Percentiles rank a stretch among this genome's conserved stretches.
Conservation (phyloP, 805 yeast genomes). For the Candida silvicultrix region DNA sequence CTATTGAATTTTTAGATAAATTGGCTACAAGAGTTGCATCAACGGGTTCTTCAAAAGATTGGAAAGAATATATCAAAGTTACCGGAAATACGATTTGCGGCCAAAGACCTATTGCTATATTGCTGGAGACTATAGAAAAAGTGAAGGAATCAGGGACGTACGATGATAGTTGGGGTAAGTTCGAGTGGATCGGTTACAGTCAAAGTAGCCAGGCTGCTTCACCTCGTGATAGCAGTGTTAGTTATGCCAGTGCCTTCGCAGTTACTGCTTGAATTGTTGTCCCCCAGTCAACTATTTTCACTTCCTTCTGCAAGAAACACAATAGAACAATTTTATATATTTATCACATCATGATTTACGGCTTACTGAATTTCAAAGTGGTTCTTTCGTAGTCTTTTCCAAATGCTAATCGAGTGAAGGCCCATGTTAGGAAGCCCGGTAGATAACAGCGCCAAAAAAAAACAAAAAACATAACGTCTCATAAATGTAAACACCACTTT, state of each 20-base stretch:
- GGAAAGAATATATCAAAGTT: conserved; percentile 57
- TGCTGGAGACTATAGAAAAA: conserved; percentile 49
- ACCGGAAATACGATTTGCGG: conserved; percentile 96
- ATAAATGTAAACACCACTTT: neutral
- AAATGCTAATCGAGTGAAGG: too few species aligned
- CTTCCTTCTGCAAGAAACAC: too few species aligned
- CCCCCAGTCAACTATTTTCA: neutral
- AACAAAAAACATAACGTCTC: neutral
- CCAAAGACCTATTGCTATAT: conserved; percentile 67
- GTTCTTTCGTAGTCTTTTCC: too few species aligned
- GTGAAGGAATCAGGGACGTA: conserved; percentile 11
- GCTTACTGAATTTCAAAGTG: too few species aligned
- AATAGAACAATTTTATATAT: too few species aligned
- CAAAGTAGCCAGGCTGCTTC: conserved; percentile 58
- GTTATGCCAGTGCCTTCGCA: conserved; percentile 76
- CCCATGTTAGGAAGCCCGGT: too few species aligned
- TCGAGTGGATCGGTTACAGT: conserved; percentile 73
- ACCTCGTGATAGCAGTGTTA: conserved; percentile 70
- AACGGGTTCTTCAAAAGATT: conserved; percentile 46
- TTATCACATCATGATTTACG: too few species aligned
- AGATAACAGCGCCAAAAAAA: too few species aligned
- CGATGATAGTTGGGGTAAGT: conserved; percentile 23
- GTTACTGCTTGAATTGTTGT: neutral
- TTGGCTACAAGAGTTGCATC: conserved; percentile 62
- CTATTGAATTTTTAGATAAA: conserved; percentile 70